Base-by-base conservation (phyloP, 169 alveolate species). In the Fabrea salina region DNA sequence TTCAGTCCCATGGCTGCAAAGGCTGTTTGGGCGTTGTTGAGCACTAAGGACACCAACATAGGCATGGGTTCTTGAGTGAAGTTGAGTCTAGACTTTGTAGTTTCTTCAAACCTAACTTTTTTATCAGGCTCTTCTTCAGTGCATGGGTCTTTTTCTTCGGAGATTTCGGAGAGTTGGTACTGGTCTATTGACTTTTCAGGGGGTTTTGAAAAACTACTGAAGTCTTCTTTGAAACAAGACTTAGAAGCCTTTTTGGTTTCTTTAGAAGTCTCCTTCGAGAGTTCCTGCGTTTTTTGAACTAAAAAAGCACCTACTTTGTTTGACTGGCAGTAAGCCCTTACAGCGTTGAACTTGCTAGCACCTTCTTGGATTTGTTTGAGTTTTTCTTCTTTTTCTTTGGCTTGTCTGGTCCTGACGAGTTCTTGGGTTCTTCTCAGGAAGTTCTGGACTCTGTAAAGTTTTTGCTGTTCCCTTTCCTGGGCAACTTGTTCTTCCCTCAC, bases 331-430 rank as follows among this genome's bases (percentile, higher is more conserved):
- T 61, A 27, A 8, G 16, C 74, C 35, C 33, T 53, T 16, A 53
- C 30, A 41, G 43, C 68, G 47, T 76, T 49, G 25, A 58, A 59
- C 22, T 25, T 78, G 32, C 66, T 47, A 1, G 77, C 84, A 4
- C 37, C 54, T 16, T 66, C 53, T 4, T 33, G 40, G 22, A 41
- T 33, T 16, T 61, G 71, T 47, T 43, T 11, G 1, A 44, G 19
- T 19, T 44, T 27, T 64, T 78, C 79, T 19, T 37, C 43, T 39
- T 61, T 41, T 16, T 61, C 56, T 2, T 27, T 4, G 30, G 25
- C 13, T 5, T 64, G 30, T 8, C 51, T 64, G 25, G 33, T 7
- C 53, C 58, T 78, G 7, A 78, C 61, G 2, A 50, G 11, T 16
- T 68, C 64, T 37, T 66, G 47, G 4, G 84, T 78, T 27, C 58